These are phyloP conservation scores for Cutaneotrichosporon arboriforme DNA, from an alignment of 1,284 basidiomycete genomes.

Conservation along the genomic window DNA sequence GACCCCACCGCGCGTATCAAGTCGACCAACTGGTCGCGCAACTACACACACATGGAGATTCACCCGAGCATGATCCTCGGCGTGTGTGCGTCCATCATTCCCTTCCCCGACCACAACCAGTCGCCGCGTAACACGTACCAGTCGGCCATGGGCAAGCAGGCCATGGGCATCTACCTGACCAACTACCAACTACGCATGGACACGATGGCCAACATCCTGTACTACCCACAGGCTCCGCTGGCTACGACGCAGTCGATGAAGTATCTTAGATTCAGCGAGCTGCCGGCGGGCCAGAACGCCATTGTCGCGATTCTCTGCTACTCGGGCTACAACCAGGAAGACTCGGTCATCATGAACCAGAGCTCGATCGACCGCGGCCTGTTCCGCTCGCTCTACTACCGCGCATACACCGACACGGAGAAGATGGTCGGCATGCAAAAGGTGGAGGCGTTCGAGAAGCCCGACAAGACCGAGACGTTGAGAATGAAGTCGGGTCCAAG, in stretches of 20 bases:
- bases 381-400: conserved; percentile 97
- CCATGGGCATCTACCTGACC: conserved; percentile 96
- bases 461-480: conserved; percentile 84
- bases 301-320: conserved; percentile 98
- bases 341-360: conserved; percentile 99
- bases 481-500: conserved; percentile 92
- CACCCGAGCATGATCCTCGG: conserved; percentile 99
- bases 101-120: conserved; percentile 99
- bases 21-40: conserved; percentile 70
- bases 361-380: conserved; percentile 95
- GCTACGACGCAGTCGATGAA: conserved; percentile 99
- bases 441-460: conserved; percentile 96
- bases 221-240: conserved; percentile 97
- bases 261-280: conserved; percentile 93
- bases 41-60: conserved; percentile 99
- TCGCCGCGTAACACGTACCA: conserved; percentile 99
- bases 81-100: conserved; percentile 97
- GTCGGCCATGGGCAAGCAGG: conserved; percentile 99
- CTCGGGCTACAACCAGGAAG: conserved; percentile 99
- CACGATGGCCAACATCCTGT: conserved; percentile 97
- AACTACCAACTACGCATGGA: conserved; percentile 98
- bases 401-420: conserved; percentile 96
- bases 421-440: conserved; percentile 92
- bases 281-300: conserved; percentile 96
- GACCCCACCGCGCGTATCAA: conserved; percentile 86